Evolutionary conservation across 768 basidiomycete species (phyloP), one percentile per base, ranked within the genome.

Genomic region (Boletus rubropictus): DNA sequence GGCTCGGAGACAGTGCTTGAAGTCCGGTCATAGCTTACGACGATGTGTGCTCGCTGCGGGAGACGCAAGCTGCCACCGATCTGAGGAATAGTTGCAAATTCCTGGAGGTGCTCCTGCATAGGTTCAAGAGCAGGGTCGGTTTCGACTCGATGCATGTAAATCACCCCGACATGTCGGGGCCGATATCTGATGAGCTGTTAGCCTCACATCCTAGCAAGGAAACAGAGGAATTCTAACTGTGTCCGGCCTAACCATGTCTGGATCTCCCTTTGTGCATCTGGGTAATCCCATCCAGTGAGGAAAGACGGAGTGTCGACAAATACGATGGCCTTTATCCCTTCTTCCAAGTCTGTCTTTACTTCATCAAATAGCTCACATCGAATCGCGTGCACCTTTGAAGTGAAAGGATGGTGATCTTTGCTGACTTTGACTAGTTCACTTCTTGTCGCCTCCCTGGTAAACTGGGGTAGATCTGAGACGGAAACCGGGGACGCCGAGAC

Each of bases 301-400:
- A 59, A 60, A 0, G 58, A 60, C 20, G 60, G 60, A 0, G 55
- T 50, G 27, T 61, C 60, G 4, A 59, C 37, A 20, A 61, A 54
- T 7, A 62, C 52, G 9, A 60, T 44, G 12, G 36, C 41, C 21
- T 43, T 43, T 7, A 52, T 5, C 1, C 44, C 51, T 3, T 45
- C 54, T 5, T 31, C 10, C 14, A 41, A n/a, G 1, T 38, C 44
- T 3, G 0, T 25, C 41, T 29, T 50, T 9, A 43, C 48, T 18
- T 49, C 54, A 3, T 57, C 57, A 6, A 21, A 44, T 7, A 56
- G 22, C 4, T 51, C 49, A 9, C 56, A 55, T 31, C 35, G 46
- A 10, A 56, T 46, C 4, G 56, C 59, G 29, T 41, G 49, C 6
- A 57, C 45, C 1, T 36, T 25, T 4, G n/a, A 32, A 0, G 56